Evolutionary conservation across 129 eudicot species (phyloP), one percentile per base, ranked within the genome.

Genomic region (Flaveria bidentis): DNA sequence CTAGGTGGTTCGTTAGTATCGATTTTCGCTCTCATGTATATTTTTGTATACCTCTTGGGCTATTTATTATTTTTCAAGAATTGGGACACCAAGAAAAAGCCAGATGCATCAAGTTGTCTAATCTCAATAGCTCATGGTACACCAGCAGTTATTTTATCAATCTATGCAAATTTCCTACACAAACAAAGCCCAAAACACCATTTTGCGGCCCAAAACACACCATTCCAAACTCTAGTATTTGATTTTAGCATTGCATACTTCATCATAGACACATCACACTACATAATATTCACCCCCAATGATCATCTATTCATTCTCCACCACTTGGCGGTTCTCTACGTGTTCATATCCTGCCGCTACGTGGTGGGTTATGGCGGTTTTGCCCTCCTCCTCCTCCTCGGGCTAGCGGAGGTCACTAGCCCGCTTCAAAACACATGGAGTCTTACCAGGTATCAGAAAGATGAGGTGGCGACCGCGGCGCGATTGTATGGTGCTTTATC

Each of bases 161-260:
- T 80, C 30, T 84, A 61, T 70, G 80, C 92, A 52, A 81, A 85
- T 20, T 46, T 58, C 49, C 28, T 44, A 39, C 68, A 82, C 80
- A 72, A 81, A 44, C 78, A 72, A 67, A 67, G 49, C 45, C 56
- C 80, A 66, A 74, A 74, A 47, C 23, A 63, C 46, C 64, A 70
- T 53, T 91, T 88, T 80, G 85, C 83, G 6, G 17, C 96, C 17
- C 75, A 80, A 62, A 93, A 93, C 87, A 90, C 91, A 9, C 72
- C 84, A 42, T 81, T 88, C 64, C 89, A 90, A 72, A 73, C 85
- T 81, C 1, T 76, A 56, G 91, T 89, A 4, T 88, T 91, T 9
- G 98, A 94, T 7, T 87, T 60, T 42, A 91, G 97, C 88, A 90
- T 84, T 75, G 89, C 93, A 15, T 94, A 94, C 64, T 94, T 91